Evolutionary conservation across 2,329 filamentous ascomycete species (phyloP).

Genomic region (Cercospora beticola): DNA sequence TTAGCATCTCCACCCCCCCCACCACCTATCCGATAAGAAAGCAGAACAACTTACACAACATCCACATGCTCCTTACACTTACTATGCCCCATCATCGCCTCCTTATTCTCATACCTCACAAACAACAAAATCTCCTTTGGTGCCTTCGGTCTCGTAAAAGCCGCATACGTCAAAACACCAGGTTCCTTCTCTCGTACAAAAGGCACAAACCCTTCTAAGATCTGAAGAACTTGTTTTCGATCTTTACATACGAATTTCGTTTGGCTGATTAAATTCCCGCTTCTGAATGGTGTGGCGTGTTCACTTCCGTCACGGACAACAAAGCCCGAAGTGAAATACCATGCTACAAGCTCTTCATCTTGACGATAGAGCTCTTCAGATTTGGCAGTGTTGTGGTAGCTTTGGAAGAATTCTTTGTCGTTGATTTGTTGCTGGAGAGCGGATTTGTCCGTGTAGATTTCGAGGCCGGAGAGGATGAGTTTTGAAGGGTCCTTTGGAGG

Average conservation of each 20-base stretch:
- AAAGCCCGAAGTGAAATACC: conserved; percentile 30
- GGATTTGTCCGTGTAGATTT: conserved; percentile 31
- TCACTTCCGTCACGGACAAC: conserved; percentile 17
- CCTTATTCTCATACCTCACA: conserved; percentile 26
- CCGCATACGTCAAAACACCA: conserved; percentile 30
- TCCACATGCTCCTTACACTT: conserved; percentile 28
- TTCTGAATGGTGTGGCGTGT: conserved; percentile 12
- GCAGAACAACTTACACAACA: conserved; percentile 23
- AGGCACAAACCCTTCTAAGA: conserved; percentile 10
- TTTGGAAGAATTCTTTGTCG: conserved; percentile 32
- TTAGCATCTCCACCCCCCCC: background rate
- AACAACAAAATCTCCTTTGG: conserved; percentile 30
- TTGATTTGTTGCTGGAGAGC: conserved; percentile 30
- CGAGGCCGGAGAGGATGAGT: conserved; percentile 28
- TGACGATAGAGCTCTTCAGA: conserved; percentile 26
- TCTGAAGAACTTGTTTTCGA: background rate
- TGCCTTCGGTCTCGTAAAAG: conserved; percentile 32
- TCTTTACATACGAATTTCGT: conserved; percentile 23
- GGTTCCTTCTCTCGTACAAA: conserved; percentile 28
- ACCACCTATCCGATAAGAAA: background rate
- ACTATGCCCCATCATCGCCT: conserved; percentile 23
- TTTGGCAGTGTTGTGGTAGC: conserved; percentile 26
- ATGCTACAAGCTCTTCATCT: conserved; percentile 29
- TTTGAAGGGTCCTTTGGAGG: conserved; percentile 10
- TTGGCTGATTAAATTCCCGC: conserved; percentile 23